Evolutionary conservation across 1,284 basidiomycete species (phyloP).

Genomic region (Cerioporus squamosus): DNA sequence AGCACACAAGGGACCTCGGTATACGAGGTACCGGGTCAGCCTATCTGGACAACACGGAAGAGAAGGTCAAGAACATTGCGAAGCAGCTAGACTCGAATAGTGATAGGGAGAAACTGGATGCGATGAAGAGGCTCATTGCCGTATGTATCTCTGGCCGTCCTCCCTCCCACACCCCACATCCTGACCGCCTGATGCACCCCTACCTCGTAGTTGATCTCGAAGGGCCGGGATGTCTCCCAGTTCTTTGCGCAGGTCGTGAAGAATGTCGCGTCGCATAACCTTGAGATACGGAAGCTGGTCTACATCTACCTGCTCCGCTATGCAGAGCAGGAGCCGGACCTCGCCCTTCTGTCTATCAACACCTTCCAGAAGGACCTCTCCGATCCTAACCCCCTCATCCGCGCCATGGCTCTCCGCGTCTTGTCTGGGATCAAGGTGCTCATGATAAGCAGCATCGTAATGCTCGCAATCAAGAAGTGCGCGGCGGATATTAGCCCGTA

Average conservation of each 20-base stretch:
- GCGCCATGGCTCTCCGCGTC: constrained; percentile 94
- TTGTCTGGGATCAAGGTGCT: constrained; percentile 90
- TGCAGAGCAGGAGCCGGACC: constrained; percentile 91
- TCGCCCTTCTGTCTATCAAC: constrained; percentile 96
- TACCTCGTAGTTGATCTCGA: constrained; percentile 79
- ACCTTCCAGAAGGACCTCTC: constrained; percentile 97
- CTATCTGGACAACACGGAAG: constrained; percentile 72
- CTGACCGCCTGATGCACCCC: not conserved
- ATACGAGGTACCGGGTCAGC: constrained; percentile 59
- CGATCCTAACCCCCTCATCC: constrained; percentile 90
- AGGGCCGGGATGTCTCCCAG: constrained; percentile 88
- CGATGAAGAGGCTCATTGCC: constrained; percentile 91
- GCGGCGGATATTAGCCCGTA: constrained; percentile 91
- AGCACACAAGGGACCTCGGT: constrained; percentile 74
- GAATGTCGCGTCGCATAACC: constrained; percentile 87
- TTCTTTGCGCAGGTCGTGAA: constrained; percentile 96
- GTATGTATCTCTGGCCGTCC: constrained; percentile 48
- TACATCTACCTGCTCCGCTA: constrained; percentile 97
- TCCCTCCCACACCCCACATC: too few relatives aligned
- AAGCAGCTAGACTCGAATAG: constrained; percentile 86
- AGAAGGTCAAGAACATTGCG: constrained; percentile 77
- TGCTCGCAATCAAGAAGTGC: constrained; percentile 90
- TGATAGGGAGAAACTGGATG: constrained; percentile 90
- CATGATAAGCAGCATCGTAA: constrained; percentile 86
- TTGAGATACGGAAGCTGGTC: constrained; percentile 96